Percentiles rank a stretch among this genome's conserved stretches.
Conservation (phyloP, 2,329 filamentous ascomycete genomes). For the Nemania sp. region DNA sequence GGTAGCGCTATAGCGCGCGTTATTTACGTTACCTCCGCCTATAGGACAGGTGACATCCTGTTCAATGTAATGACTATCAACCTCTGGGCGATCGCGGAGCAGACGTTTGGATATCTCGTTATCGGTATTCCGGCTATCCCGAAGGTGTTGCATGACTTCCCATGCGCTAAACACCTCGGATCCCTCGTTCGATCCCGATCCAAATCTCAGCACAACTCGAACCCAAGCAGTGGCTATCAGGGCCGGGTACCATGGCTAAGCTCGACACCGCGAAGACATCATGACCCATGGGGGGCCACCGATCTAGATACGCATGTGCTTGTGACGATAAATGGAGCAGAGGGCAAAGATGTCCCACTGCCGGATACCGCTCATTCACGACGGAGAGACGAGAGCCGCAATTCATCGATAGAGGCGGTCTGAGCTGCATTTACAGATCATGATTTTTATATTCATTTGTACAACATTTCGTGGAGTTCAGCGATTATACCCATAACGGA, state of each 20-base stretch:
- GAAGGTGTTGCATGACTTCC: constrained; percentile 28
- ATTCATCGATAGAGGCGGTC: constrained; percentile 12
- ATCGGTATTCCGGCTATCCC: constrained; percentile 37
- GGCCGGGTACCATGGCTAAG: constrained; percentile 7
- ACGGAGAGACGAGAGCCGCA: constrained; percentile 14
- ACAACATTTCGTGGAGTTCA: background rate
- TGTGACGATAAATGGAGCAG: constrained; percentile 11
- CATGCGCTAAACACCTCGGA: constrained; percentile 25
- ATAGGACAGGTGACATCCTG: constrained; percentile 29
- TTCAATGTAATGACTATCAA: constrained; percentile 34
- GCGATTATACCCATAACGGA: constrained; percentile 29
- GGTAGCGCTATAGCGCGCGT: constrained; percentile 35
- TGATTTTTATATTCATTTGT: constrained; percentile 14
- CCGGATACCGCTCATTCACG: background rate
- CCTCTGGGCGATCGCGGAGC: constrained; percentile 38
- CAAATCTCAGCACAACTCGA: background rate
- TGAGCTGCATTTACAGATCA: background rate
- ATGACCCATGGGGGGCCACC: constrained; percentile 10
- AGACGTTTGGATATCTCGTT: constrained; percentile 39
- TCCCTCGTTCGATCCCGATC: constrained; percentile 31
- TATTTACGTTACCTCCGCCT: constrained; percentile 25
- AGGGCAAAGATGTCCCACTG: constrained; percentile 14
- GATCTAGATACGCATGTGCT: constrained; percentile 30
- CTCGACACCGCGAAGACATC: constrained; percentile 17
- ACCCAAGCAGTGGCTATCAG: constrained; percentile 3